These are phyloP conservation scores for Termitomyces sp. DNA, from an alignment of 768 basidiomycete species.

Conservation along the genomic window DNA sequence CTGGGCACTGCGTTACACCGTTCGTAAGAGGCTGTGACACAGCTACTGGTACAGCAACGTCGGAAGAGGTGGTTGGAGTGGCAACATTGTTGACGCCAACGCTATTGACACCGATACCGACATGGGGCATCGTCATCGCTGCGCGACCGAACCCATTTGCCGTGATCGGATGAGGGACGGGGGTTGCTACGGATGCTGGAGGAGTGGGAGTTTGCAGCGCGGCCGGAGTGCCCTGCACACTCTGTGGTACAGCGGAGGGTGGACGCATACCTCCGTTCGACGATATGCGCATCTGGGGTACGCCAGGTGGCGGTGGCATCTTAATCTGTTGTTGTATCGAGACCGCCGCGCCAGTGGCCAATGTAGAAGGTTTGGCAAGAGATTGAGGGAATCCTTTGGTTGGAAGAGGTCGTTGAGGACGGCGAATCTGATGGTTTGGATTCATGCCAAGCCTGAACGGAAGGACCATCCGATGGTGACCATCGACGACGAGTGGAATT, in stretches of 20 bases:
- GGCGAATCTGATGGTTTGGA: slow-evolving; percentile 26
- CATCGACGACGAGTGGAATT: slow-evolving; percentile 42
- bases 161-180: slow-evolving; percentile 33
- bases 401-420: slow-evolving; percentile 18
- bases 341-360: slow-evolving; percentile 47
- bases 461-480: slow-evolving; percentile 44
- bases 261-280: slow-evolving; percentile 56
- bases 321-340: slow-evolving; percentile 61
- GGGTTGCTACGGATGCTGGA: slow-evolving; percentile 23
- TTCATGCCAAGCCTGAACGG: slow-evolving; percentile 48
- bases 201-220: slow-evolving; percentile 20
- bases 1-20: slow-evolving; percentile 23
- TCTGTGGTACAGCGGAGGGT: slow-evolving; percentile 31
- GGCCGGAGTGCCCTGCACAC: slow-evolving; percentile 8
- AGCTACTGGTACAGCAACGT: slow-evolving; percentile 29
- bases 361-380: slow-evolving; percentile 7
- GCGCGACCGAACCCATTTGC: slow-evolving; percentile 37
- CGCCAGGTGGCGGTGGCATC: slow-evolving; percentile 50
- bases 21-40: slow-evolving; percentile 28
- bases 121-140: slow-evolving; percentile 44
- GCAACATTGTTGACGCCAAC: not conserved
- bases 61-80: slow-evolving; percentile 13
- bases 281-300: slow-evolving; percentile 61
- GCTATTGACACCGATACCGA: slow-evolving; percentile 9
- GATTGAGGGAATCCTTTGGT: slow-evolving; percentile 13